Evolutionary conservation across 2,329 filamentous ascomycete species (phyloP).

Genomic region (Cladophialophora psammophila): DNA sequence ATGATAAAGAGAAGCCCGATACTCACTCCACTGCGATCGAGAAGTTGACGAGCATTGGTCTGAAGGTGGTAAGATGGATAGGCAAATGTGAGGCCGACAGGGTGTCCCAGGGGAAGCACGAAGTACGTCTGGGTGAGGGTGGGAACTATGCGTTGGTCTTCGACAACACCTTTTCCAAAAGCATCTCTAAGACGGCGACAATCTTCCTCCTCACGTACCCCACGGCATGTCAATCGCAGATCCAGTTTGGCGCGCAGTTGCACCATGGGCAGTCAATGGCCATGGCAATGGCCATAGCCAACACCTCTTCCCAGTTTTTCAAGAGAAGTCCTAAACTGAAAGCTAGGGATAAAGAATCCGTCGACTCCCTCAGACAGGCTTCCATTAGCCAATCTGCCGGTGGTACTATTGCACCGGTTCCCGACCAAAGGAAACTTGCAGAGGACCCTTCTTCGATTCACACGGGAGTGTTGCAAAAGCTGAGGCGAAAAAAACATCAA

Average conservation of each 20-base stretch:
- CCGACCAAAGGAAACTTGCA: constrained; percentile 17
- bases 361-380: constrained; percentile 57
- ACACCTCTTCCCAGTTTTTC: constrained; percentile 25
- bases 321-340: constrained; percentile 50
- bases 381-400: constrained; percentile 30
- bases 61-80: constrained; percentile 75
- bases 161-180: constrained; percentile 98
- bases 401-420: constrained; percentile 23
- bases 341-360: constrained; percentile 56
- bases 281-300: constrained; percentile 47
- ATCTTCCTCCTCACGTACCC: constrained; percentile 95
- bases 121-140: constrained; percentile 75
- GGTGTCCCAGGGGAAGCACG: constrained; percentile 87
- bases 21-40: constrained; percentile 70
- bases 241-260: constrained; percentile 53
- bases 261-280: constrained; percentile 63
- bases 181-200: constrained; percentile 90
- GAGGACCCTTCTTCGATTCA: constrained; percentile 65
- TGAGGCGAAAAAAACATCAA: constrained; percentile 90
- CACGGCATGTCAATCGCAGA: constrained; percentile 65
- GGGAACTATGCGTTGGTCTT: constrained; percentile 98
- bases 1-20: constrained; percentile 45
- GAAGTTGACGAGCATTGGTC: constrained; percentile 67
- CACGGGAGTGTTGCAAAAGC: constrained; percentile 85
- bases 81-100: constrained; percentile 97